Percentiles rank a stretch among this genome's conserved stretches.
Conservation (phyloP, 1,139 yeast genomes). For the Protomyces arabidopsidicola region DNA sequence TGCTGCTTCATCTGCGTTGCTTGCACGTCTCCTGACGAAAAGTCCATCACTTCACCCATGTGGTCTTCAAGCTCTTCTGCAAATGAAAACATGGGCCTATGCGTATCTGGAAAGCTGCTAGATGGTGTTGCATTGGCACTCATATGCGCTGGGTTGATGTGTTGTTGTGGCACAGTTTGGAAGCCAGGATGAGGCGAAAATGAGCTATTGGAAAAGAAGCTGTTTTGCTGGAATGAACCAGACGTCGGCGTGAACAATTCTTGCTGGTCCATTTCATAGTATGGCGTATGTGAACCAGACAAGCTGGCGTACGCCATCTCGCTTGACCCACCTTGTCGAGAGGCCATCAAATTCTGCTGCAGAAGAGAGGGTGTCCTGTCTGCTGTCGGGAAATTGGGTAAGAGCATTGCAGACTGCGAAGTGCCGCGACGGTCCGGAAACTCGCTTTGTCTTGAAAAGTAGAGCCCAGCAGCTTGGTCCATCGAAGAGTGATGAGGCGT, state of each 20-base stretch:
- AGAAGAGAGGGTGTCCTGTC: slow-evolving; percentile 18
- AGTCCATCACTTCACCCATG: slow-evolving; percentile 25
- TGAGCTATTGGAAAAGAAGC: slow-evolving; percentile 9
- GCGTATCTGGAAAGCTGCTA: slow-evolving; percentile 6
- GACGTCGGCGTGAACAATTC: slow-evolving; percentile 7
- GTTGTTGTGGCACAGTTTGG: neutral
- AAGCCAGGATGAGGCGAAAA: slow-evolving; percentile 2
- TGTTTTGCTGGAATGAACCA: slow-evolving; percentile 10
- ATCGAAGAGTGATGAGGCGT: slow-evolving; percentile 7
- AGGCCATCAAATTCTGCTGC: slow-evolving; percentile 24
- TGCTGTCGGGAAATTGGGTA: slow-evolving; percentile 18
- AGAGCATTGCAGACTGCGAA: slow-evolving; percentile 2
- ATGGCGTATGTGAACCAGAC: neutral
- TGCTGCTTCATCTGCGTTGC: neutral
- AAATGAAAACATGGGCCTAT: slow-evolving; percentile 17
- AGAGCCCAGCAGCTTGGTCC: neutral
- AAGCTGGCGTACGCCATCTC: neutral
- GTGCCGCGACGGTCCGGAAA: slow-evolving; percentile 13
- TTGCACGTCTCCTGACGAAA: slow-evolving; percentile 5
- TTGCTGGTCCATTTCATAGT: neutral
- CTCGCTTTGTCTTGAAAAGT: slow-evolving; percentile 6
- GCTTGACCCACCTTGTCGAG: slow-evolving; percentile 16
- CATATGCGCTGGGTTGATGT: slow-evolving; percentile 16
- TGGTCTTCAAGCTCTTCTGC: slow-evolving; percentile 17
- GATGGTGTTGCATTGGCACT: neutral